Evolutionary conservation across 2,329 filamentous ascomycete species (phyloP).

Genomic region (Microsporum canis): DNA sequence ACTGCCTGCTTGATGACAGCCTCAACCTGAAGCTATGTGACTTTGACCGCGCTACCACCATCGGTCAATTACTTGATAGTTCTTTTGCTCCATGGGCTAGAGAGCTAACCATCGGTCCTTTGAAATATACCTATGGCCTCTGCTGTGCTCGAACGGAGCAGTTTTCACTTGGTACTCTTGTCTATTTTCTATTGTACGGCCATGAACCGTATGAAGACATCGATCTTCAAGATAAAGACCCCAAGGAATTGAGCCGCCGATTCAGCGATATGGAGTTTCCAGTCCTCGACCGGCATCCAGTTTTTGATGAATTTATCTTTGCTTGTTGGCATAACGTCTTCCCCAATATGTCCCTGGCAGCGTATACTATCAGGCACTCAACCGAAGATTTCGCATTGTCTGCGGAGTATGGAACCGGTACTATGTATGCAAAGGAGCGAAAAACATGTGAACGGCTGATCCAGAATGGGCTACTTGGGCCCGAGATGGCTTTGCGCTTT

Average conservation of each 20-base stretch:
- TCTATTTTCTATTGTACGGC: conserved; percentile 19
- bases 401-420: conserved; percentile 10
- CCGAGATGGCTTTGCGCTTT: conserved; percentile 8
- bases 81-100: neutral
- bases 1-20: conserved; percentile 13
- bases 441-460: conserved; percentile 9
- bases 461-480: conserved; percentile 8
- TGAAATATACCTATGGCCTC: conserved; percentile 16
- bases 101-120: conserved; percentile 8
- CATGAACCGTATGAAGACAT: conserved; percentile 11
- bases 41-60: conserved; percentile 14
- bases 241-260: conserved; percentile 7
- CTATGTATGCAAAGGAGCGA: conserved; percentile 4
- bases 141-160: conserved; percentile 17
- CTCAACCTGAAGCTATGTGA: conserved; percentile 13
- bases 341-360: conserved; percentile 16
- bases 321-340: conserved; percentile 17
- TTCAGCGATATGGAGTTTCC: conserved; percentile 15
- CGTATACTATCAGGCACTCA: conserved; percentile 15
- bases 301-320: conserved; percentile 16
- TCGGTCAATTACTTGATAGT: conserved; percentile 14
- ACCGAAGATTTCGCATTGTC: conserved; percentile 10
- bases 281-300: conserved; percentile 13
- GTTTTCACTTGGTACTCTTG: conserved; percentile 14
- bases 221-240: neutral